A percentile compares a stretch with the other conserved stretches of the same genome.
Conservation (phyloP, 2,329 filamentous ascomycete species). For the Trichothecium sympodiale region DNA sequence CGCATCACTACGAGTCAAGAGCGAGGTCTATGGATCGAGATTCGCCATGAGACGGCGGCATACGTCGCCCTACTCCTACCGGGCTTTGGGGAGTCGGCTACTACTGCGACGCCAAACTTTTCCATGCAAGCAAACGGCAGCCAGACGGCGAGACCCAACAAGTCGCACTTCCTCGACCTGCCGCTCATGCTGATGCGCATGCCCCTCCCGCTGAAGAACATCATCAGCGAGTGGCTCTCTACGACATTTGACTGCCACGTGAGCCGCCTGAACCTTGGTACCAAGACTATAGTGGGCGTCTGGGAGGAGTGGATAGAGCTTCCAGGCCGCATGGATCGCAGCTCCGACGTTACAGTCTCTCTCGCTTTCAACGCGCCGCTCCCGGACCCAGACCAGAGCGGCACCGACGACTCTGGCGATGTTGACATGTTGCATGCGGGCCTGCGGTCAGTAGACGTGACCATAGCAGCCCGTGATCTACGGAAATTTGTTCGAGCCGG, state of each 20-base stretch:
- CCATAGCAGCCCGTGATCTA: constrained; percentile 37
- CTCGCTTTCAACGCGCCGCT: constrained; percentile 37
- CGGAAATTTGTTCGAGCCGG: constrained; percentile 33
- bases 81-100: constrained; percentile 6
- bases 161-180: constrained; percentile 29
- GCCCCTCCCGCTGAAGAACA: constrained; percentile 38
- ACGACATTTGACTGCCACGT: constrained; percentile 46
- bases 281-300: constrained; percentile 33
- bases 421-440: constrained; percentile 12
- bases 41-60: constrained; percentile 40
- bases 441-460: constrained; percentile 37
- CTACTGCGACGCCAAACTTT: not conserved
- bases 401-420: constrained; percentile 7
- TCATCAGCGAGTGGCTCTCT: constrained; percentile 39
- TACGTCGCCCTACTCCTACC: constrained; percentile 42
- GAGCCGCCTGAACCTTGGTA: constrained; percentile 36
- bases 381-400: constrained; percentile 4
- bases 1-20: constrained; percentile 12
- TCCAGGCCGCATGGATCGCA: constrained; percentile 21
- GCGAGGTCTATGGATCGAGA: constrained; percentile 30
- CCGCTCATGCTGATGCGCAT: constrained; percentile 45
- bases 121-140: constrained; percentile 3
- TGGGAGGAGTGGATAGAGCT: constrained; percentile 41
- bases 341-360: constrained; percentile 36
- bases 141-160: constrained; percentile 6